Conservation (phyloP, 208 protist genomes). For the Tritrichomonas musculus region DNA sequence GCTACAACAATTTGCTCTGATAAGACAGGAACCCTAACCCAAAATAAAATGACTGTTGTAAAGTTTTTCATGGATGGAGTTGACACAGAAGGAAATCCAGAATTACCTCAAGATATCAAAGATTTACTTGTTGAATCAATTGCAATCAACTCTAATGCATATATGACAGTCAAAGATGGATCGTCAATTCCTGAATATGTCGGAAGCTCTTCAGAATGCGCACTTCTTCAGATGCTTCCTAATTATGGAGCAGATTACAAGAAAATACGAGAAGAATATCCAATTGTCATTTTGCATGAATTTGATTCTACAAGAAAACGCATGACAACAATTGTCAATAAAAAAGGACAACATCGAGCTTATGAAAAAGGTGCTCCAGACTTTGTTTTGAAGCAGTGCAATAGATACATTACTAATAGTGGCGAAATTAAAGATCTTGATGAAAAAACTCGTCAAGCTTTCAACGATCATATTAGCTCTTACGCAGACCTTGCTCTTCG, state of each 20-base stretch:
- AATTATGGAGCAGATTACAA: background rate
- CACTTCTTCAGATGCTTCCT: background rate
- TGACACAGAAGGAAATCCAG: background rate
- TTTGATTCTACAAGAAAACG: background rate
- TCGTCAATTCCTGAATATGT: background rate
- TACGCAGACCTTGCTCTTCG: background rate
- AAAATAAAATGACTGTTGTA: constrained; percentile 54
- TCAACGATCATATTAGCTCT: background rate
- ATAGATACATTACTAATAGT: background rate
- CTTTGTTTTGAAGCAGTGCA: background rate
- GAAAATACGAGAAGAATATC: background rate
- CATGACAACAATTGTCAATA: background rate
- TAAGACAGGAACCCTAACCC: constrained; percentile 58
- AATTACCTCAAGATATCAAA: background rate
- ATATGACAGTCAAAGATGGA: background rate
- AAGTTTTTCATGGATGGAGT: background rate
- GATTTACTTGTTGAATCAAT: background rate
- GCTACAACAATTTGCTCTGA: constrained; percentile 89
- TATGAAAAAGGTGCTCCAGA: constrained; percentile 22
- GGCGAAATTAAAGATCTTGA: background rate
- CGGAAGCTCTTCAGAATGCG: background rate
- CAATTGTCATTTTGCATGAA: background rate
- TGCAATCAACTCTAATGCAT: background rate
- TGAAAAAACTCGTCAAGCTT: background rate
- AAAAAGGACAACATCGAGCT: background rate